phyloP scores from a whole-genome alignment of 192 early-diverging fungal genomes.

The Coemansia sp. region DNA sequence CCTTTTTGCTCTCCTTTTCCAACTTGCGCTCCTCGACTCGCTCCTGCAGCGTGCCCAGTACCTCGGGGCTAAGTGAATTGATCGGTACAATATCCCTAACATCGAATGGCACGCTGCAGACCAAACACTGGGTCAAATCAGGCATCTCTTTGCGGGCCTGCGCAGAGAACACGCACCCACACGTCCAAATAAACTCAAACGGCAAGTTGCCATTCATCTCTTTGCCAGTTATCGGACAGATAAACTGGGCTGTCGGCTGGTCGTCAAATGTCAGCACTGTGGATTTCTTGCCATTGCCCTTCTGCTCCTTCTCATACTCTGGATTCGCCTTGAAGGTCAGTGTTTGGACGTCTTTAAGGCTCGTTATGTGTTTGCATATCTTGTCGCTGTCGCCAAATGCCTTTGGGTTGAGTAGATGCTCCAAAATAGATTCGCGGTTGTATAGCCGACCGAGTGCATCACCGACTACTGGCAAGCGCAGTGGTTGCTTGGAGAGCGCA shows the following conservation, averaged over 20 bases:
- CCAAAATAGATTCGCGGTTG: conserved; percentile 68
- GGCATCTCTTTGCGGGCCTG: conserved; percentile 41
- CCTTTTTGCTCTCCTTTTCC: conserved; percentile 12
- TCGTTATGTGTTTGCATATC: conserved; percentile 28
- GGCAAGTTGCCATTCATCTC: conserved; percentile 47
- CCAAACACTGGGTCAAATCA: conserved; percentile 1
- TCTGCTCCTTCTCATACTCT: neutral
- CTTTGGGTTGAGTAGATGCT: conserved; percentile 56
- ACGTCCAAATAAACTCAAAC: conserved; percentile 46
- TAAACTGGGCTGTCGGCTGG: conserved; percentile 24
- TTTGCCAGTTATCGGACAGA: conserved; percentile 51
- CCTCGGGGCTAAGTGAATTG: conserved; percentile 18
- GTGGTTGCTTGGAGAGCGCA: conserved; percentile 43
- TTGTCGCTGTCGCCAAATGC: conserved; percentile 61
- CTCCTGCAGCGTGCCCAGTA: conserved; percentile 11
- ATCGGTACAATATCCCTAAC: conserved; percentile 27
- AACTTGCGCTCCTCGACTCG: conserved; percentile 13
- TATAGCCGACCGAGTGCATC: conserved; percentile 66
- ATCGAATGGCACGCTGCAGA: conserved; percentile 20
- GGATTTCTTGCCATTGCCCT: neutral
- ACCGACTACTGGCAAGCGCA: conserved; percentile 60
- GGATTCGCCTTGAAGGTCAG: conserved; percentile 17
- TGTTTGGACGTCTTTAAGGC: conserved; percentile 25
- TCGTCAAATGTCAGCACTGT: conserved; percentile 9
- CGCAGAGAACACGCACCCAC: conserved; percentile 48